A percentile compares a stretch with the other conserved stretches of the same genome.
These are phyloP conservation scores for Dactylis glomerata DNA, from an alignment of 176 grass and related monocot species.

Conservation along the genomic window DNA sequence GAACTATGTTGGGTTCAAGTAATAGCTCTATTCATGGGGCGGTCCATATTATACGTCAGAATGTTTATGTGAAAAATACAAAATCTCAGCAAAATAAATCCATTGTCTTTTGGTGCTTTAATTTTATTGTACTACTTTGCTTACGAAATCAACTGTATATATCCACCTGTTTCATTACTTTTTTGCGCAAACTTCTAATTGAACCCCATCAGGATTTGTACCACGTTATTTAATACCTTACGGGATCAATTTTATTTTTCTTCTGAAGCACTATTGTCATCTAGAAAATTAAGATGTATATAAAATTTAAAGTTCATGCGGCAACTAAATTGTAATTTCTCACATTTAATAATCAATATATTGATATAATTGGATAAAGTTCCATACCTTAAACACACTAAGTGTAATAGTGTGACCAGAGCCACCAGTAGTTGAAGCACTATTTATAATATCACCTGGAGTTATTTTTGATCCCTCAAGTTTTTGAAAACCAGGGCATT, in stretches of 20 bases:
- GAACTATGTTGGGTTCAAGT: neutral
- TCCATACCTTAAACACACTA: neutral
- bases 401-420: neutral
- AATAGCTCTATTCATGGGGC: neutral
- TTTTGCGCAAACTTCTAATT: too few species aligned
- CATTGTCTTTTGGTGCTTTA: too few species aligned
- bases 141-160: too few species aligned
- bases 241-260: neutral
- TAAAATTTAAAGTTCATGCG: neutral
- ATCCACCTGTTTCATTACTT: too few species aligned
- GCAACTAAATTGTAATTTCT: neutral
- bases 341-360: neutral
- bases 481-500: neutral
- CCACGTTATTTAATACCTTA: neutral
- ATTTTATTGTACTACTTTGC: too few species aligned
- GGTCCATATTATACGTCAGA: too few species aligned
- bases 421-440: neutral
- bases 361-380: neutral
- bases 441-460: neutral
- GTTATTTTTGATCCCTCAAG: neutral
- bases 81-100: too few species aligned
- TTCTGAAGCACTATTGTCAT: neutral
- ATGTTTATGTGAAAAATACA: too few species aligned
- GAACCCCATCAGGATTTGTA: too few species aligned
- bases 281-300: too few species aligned